These are phyloP conservation scores for Moricandia moricandioides DNA, from an alignment of 345 rosid genomes.

Conservation along the genomic window DNA sequence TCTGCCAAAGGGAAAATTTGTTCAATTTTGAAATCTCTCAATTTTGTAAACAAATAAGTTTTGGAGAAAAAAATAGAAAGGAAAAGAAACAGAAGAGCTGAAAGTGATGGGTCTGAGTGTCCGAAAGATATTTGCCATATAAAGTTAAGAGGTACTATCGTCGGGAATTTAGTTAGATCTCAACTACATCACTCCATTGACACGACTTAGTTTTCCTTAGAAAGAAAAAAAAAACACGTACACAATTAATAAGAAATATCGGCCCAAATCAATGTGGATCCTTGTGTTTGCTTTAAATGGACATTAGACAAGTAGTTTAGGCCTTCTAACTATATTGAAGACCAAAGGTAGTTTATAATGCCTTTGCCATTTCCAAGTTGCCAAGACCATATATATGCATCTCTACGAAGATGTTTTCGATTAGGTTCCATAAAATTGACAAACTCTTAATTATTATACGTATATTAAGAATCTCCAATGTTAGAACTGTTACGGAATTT, in stretches of 20 bases:
- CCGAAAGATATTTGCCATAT: slow-evolving; percentile 13
- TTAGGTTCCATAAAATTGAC: no score
- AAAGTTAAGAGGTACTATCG: slow-evolving; percentile 4
- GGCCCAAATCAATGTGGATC: slow-evolving; percentile 25
- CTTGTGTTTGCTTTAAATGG: slow-evolving; percentile 15
- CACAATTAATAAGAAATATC: not conserved
- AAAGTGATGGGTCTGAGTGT: slow-evolving; percentile 19
- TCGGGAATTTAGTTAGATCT: slow-evolving; percentile 14
- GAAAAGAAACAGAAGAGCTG: slow-evolving; percentile 17
- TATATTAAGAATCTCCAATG: no score
- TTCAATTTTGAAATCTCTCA: not conserved
- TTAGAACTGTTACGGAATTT: no score
- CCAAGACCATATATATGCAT: no score
- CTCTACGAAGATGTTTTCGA: no score
- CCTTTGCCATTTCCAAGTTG: not conserved
- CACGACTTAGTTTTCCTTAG: not conserved
- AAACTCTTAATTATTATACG: no score
- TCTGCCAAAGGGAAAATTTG: not conserved
- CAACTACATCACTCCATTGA: not conserved
- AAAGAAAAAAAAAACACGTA: not conserved
- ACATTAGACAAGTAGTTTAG: slow-evolving; percentile 16
- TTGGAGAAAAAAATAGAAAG: not conserved
- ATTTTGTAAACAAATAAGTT: not conserved
- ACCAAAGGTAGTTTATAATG: not conserved
- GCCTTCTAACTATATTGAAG: slow-evolving; percentile 16